A percentile compares a stretch with the other conserved stretches of the same genome.
Evolutionary conservation across 345 rosid species (phyloP).

Genomic region (Angophora floribunda): DNA sequence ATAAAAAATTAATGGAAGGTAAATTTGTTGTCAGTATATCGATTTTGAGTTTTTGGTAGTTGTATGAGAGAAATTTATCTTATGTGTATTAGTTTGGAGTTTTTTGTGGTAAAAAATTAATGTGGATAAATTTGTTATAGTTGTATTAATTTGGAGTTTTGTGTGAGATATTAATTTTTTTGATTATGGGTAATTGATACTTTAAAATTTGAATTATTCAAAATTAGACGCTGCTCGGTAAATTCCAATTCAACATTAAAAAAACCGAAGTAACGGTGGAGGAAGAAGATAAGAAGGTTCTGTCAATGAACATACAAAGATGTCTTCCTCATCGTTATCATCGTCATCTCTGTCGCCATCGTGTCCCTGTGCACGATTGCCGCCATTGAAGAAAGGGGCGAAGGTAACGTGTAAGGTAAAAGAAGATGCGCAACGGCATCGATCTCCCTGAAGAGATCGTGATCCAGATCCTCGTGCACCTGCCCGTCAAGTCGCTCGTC

Average conservation of each 20-base stretch:
- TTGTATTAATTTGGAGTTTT: no score
- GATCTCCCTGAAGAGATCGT: constrained; percentile 1
- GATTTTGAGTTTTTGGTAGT: no score
- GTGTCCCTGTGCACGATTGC: not conserved
- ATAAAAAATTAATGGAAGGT: no score
- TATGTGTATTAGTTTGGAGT: no score
- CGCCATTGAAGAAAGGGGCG: not conserved
- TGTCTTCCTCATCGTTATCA: not conserved
- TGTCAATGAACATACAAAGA: not conserved
- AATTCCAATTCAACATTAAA: not conserved
- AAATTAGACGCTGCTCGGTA: not conserved
- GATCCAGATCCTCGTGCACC: not conserved
- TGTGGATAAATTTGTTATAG: no score
- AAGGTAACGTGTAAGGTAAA: not conserved
- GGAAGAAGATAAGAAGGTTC: no score
- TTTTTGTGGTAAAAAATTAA: no score
- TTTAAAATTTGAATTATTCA: not conserved
- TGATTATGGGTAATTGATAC: not conserved
- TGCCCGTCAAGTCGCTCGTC: constrained; percentile 2
- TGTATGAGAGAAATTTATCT: no score
- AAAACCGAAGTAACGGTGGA: not conserved
- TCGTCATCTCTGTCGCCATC: not conserved
- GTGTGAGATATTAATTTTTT: no score
- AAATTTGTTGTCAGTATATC: no score
- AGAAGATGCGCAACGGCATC: not conserved